Evolutionary conservation across 1,284 basidiomycete genomes (phyloP).

Genomic region (Jaminaea rosea): DNA sequence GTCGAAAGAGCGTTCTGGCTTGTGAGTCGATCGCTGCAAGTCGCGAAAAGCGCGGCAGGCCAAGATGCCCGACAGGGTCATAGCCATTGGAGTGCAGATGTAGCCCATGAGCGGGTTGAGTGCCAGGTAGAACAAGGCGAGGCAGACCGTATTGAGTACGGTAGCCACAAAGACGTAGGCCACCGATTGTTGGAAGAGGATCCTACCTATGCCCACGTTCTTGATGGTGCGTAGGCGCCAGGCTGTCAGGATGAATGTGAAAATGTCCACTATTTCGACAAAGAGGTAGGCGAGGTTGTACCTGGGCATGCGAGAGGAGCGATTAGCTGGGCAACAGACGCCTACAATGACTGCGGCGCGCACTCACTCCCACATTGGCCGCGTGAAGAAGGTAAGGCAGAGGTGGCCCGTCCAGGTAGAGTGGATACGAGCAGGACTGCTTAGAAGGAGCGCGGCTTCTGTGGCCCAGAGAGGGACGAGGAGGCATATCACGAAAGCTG

Average conservation of each 20-base stretch:
- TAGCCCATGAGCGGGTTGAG: background rate
- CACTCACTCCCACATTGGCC: no score
- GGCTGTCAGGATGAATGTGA: background rate
- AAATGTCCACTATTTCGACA: background rate
- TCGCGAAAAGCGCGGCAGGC: slow-evolving; percentile 1
- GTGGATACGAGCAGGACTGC: background rate
- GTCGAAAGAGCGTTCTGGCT: no score
- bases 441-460: background rate
- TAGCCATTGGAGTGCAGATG: background rate
- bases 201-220: background rate
- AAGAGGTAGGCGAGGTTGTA: background rate
- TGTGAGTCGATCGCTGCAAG: no score
- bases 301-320: background rate
- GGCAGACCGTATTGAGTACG: background rate
- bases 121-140: background rate
- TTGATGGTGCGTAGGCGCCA: background rate
- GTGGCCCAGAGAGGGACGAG: background rate
- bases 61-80: background rate
- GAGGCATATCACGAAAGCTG: background rate
- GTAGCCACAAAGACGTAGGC: background rate
- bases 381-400: background rate
- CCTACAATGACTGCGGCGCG: no score
- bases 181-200: background rate
- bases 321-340: no score
- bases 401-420: background rate